A percentile compares a stretch with the other conserved stretches of the same genome.
Conservation (phyloP, 805 yeast genomes). For the Metschnikowia borealis region DNA sequence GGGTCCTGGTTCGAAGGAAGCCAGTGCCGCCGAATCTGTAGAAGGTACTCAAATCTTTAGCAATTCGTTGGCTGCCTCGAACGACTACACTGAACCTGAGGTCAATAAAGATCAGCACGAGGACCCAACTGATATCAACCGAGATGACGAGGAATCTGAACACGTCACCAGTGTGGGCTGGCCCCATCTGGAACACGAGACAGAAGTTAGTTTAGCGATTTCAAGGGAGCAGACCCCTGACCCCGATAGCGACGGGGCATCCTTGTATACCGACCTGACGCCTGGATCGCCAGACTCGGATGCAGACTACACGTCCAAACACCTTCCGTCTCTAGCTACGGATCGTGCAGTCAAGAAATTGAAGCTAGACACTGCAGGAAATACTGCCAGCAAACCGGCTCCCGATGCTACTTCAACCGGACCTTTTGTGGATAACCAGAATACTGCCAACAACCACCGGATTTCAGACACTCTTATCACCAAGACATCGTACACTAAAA, state of each 20-base stretch:
- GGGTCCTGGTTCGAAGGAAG: neutral
- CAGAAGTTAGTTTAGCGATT: neutral
- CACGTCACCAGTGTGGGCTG: neutral
- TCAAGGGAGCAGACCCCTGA: slow-evolving; percentile 16
- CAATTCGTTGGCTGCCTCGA: neutral
- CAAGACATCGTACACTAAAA: slow-evolving; percentile 7
- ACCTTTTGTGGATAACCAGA: neutral
- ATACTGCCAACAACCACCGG: neutral
- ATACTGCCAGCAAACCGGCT: neutral
- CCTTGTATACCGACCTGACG: slow-evolving; percentile 11
- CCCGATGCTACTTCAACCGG: neutral
- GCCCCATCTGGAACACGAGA: neutral
- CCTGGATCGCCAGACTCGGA: slow-evolving; percentile 9
- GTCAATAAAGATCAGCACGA: neutral
- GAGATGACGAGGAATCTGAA: neutral
- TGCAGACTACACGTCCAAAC: neutral
- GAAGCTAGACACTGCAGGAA: neutral
- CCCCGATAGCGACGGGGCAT: slow-evolving; percentile 7
- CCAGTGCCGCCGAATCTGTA: neutral
- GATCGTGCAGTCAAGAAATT: slow-evolving; percentile 8
- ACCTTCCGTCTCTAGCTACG: slow-evolving; percentile 1
- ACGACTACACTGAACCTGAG: neutral
- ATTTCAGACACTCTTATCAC: slow-evolving; percentile 1
- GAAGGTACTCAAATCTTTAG: neutral
- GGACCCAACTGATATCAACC: neutral